phyloP scores from a whole-genome alignment of 1,284 basidiomycete genomes.

The Cutaneotrichosporon dermatis region DNA sequence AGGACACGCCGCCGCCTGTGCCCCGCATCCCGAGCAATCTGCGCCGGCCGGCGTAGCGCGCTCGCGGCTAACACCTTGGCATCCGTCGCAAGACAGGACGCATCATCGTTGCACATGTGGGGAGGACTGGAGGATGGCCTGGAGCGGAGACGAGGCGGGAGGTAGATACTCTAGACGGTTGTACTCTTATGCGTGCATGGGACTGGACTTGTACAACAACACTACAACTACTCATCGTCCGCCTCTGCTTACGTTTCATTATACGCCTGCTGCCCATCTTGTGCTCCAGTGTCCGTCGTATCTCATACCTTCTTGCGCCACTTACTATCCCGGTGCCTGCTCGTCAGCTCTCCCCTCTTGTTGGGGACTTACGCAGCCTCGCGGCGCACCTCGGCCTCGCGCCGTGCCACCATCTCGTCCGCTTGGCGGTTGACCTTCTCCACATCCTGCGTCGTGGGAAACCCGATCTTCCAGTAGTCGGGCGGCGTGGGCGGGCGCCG shows the following conservation, averaged over 20 bases:
- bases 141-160: neutral
- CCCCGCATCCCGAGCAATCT: constrained; percentile 35
- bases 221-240: neutral
- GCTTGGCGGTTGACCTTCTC: constrained; percentile 67
- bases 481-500: constrained; percentile 70
- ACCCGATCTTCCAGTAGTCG: constrained; percentile 73
- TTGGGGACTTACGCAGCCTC: constrained; percentile 39
- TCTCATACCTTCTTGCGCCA: constrained; percentile 33
- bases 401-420: constrained; percentile 56
- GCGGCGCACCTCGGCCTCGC: constrained; percentile 55
- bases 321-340: constrained; percentile 36
- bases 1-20: constrained; percentile 33
- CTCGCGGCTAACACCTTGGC: too few species aligned
- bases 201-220: constrained; percentile 1
- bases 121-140: too few species aligned
- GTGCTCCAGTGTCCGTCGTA: neutral
- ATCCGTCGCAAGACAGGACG: too few species aligned
- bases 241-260: too few species aligned
- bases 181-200: neutral
- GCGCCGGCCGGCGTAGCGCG: neutral
- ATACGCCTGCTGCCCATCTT: too few species aligned
- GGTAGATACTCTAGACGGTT: neutral
- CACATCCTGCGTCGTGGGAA: constrained; percentile 77
- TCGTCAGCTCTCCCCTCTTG: neutral
- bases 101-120: too few species aligned